A percentile compares a stretch with the other conserved stretches of the same genome.
Conservation (phyloP, 768 basidiomycete species). For the Tulasnella sp. region DNA sequence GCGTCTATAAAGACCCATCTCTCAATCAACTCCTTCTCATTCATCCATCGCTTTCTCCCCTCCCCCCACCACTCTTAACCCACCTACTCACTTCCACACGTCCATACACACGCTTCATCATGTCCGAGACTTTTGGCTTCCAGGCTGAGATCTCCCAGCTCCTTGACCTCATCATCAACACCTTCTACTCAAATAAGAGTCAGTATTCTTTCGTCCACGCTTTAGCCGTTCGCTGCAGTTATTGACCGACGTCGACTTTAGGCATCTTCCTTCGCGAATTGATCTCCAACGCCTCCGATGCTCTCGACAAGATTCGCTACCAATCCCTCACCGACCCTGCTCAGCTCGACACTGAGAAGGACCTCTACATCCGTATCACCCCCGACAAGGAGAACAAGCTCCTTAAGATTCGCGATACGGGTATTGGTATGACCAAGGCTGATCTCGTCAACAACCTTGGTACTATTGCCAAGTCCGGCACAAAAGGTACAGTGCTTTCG, state of each 20-base stretch:
- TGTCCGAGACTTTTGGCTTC: conserved; percentile 81
- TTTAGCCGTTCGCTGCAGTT: background rate
- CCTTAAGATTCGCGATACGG: conserved; percentile 84
- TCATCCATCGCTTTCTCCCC: background rate
- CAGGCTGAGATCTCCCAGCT: conserved; percentile 99
- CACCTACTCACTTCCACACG: background rate
- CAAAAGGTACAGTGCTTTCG: conserved; percentile 45
- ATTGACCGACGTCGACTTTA: background rate
- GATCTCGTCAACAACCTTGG: conserved; percentile 99
- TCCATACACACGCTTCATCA: conserved; percentile 14
- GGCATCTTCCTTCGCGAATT: conserved; percentile 99
- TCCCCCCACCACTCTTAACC: background rate
- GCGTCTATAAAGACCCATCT: background rate
- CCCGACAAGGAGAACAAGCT: conserved; percentile 95
- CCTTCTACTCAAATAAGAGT: conserved; percentile 98
- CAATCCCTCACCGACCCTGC: conserved; percentile 88
- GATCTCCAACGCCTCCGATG: conserved; percentile 96
- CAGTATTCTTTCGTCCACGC: background rate
- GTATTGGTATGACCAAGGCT: conserved; percentile 99
- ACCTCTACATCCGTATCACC: conserved; percentile 85
- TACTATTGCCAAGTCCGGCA: conserved; percentile 91
- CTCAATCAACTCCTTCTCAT: background rate
- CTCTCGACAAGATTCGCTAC: conserved; percentile 98
- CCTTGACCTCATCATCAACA: conserved; percentile 98
- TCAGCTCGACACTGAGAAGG: conserved; percentile 81